These are phyloP conservation scores for Trichoderma erinaceum DNA, from an alignment of 495 filamentous ascomycete species.

Conservation along the genomic window DNA sequence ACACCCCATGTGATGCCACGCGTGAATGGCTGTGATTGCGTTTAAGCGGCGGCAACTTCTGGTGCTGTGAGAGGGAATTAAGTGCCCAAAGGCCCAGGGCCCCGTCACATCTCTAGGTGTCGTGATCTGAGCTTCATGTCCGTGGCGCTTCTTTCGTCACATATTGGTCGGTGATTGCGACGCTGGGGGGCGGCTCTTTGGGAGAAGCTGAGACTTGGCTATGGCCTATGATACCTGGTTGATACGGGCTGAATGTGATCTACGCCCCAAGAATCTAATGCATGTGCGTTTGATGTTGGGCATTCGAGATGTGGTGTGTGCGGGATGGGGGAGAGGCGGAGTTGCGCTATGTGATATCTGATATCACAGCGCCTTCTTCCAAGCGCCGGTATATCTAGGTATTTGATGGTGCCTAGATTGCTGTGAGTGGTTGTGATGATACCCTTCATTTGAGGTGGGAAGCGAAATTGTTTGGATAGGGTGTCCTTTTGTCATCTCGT, in stretches of 20 bases:
- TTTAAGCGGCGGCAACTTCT: background rate
- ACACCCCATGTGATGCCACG: conserved; percentile 3
- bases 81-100: background rate
- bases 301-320: background rate
- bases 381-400: no score
- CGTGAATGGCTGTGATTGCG: conserved; percentile 1
- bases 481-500: no score
- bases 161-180: background rate
- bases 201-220: background rate
- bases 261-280: background rate
- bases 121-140: background rate
- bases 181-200: background rate
- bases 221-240: background rate
- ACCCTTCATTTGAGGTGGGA: no score
- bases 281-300: background rate
- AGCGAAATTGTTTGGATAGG: no score
- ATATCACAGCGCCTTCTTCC: background rate
- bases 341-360: background rate
- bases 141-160: background rate
- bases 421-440: no score
- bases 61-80: background rate
- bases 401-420: no score
- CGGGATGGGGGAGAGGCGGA: background rate
- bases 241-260: background rate
- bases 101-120: background rate